Evolutionary conservation across 371 early-diverging fungal genomes (phyloP).

Genomic region (Mortierella sp.): DNA sequence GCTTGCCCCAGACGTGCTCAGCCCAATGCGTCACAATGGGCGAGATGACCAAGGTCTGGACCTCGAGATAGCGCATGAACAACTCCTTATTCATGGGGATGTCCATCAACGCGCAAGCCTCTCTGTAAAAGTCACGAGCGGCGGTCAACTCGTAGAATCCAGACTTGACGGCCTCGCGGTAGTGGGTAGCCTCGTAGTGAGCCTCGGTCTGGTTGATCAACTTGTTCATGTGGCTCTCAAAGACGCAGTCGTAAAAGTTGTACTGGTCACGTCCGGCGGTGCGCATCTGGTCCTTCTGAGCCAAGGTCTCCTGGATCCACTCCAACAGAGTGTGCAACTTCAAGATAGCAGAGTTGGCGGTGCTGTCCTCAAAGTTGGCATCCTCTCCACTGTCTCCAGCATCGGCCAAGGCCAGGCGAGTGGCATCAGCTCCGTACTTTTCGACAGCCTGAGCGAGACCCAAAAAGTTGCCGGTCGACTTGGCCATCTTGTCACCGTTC

Average conservation of each 20-base stretch:
- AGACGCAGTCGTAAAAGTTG: slow-evolving; percentile 88
- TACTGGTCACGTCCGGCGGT: slow-evolving; percentile 60
- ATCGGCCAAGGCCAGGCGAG: slow-evolving; percentile 96
- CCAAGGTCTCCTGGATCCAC: slow-evolving; percentile 83
- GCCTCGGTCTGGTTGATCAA: slow-evolving; percentile 76
- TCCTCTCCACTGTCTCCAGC: slow-evolving; percentile 98
- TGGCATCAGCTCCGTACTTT: slow-evolving; percentile 98
- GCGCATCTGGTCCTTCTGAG: slow-evolving; percentile 43
- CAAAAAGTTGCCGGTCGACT: slow-evolving; percentile 99
- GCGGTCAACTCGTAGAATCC: slow-evolving; percentile 95
- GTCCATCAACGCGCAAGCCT: slow-evolving; percentile 75
- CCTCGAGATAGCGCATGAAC: slow-evolving; percentile 83
- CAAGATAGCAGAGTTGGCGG: slow-evolving; percentile 98
- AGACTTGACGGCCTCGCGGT: slow-evolving; percentile 96
- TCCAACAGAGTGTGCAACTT: slow-evolving; percentile 94
- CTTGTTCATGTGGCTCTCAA: slow-evolving; percentile 90
- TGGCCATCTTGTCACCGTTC: slow-evolving; percentile 99
- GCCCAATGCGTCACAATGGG: slow-evolving; percentile 96
- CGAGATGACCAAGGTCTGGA: slow-evolving; percentile 86
- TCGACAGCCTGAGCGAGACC: slow-evolving; percentile 89
- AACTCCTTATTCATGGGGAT: slow-evolving; percentile 90
- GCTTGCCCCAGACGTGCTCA: slow-evolving; percentile 88
- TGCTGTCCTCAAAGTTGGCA: slow-evolving; percentile 98
- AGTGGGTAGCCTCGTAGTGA: slow-evolving; percentile 89
- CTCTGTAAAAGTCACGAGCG: slow-evolving; percentile 93